Conservation (phyloP, 208 protist genomes). For the Wallacemonas rigidus region DNA sequence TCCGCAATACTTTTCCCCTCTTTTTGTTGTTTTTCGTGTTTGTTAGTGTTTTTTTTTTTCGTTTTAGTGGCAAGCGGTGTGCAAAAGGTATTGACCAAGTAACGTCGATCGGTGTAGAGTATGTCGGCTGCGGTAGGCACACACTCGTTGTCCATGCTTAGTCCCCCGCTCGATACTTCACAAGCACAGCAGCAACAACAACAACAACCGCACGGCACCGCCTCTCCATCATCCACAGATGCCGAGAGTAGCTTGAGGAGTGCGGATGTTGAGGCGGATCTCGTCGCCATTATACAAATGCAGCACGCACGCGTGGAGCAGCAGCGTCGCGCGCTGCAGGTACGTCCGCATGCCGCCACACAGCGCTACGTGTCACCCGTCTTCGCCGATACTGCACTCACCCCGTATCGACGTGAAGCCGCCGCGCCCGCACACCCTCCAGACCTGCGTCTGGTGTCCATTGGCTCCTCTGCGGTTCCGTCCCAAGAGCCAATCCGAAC, state of each 20-base stretch:
- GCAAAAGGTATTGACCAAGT: no score
- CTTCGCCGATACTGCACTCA: constrained; percentile 11
- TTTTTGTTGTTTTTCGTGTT: neutral
- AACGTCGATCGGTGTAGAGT: neutral
- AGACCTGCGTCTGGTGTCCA: neutral
- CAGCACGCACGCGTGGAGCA: constrained; percentile 19
- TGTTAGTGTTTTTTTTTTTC: constrained; percentile 1
- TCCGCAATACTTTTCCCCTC: no score
- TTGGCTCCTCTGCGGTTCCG: neutral
- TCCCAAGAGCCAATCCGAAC: no score
- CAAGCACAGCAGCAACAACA: no score
- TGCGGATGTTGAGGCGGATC: constrained; percentile 17
- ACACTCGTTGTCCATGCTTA: neutral
- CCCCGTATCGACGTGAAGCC: neutral
- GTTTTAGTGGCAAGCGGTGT: no score
- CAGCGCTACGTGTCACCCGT: constrained; percentile 2
- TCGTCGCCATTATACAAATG: constrained; percentile 25
- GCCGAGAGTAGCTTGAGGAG: constrained; percentile 5
- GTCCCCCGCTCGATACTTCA: no score
- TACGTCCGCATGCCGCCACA: neutral
- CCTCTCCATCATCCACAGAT: constrained; percentile 24
- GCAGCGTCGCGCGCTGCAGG: constrained; percentile 1
- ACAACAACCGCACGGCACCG: no score
- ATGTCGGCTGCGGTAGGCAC: neutral
- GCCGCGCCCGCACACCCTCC: neutral